Base-by-base conservation (phyloP, 106 monocot genomes). In the Acorus gramineus region DNA sequence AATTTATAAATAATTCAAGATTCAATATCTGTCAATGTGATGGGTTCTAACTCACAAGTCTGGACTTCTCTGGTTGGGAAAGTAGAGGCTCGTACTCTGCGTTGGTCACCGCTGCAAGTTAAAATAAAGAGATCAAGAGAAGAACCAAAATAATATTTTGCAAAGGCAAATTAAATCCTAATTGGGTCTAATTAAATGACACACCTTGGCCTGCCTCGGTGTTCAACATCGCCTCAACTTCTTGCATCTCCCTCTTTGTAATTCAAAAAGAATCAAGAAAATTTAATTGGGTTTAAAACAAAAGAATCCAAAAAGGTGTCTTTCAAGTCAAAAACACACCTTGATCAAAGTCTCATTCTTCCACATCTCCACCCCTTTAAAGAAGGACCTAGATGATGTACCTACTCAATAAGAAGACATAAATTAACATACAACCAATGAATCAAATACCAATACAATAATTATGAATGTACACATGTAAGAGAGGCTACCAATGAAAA, bases 381-480 rank as follows among this genome's bases (percentile, higher is more conserved):
- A 96, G 72, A 96, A 90, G 0, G 95, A 90, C 71, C 95, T 78
- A 2, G 85, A 90, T 5, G 95, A 96, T 59, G 95, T 96, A 8
- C 89, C 93, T 94, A 69, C 9, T n/a, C 53, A 69, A 52, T 57
- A 49, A 13, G 6, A 50, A 11, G 28, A 28, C 28, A 28, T 28
- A 28, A 28, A 28, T 28, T 28, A 28, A 28, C 28, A 28, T 28
- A 28, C 28, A 28, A 28, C 28, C 28, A 28, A 28, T 28, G 28
- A 28, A 28, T 28, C 28, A 28, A 28, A 28, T 28, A 28, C 28
- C 28, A 28, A 28, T 28, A 28, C 28, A 28, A 28, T 28, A 28
- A 28, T 28, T 28, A 28, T 28, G 28, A 28, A 28, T 28, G 28
- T 28, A 28, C 28, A 28, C 28, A 28, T 28, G 0, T 28, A 60